Conservation (phyloP, 345 rosid species). For the Eucalyptus erythrocorys region DNA sequence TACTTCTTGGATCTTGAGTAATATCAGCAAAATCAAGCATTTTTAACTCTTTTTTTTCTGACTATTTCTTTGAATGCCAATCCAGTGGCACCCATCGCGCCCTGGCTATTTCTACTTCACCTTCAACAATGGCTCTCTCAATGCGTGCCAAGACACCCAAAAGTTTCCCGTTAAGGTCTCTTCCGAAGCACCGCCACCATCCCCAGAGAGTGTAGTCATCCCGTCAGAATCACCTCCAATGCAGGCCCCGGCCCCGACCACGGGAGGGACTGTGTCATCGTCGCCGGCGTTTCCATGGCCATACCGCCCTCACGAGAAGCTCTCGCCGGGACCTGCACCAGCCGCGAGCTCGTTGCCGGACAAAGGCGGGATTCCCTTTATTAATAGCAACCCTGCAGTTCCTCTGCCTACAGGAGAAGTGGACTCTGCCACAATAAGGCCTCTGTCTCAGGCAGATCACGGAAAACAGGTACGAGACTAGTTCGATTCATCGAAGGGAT, state of each 20-base stretch:
- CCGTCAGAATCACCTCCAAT: constrained; percentile 9
- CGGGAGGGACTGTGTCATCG: constrained; percentile 56
- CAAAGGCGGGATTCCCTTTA: constrained; percentile 71
- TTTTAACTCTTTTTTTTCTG: not conserved
- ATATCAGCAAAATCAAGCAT: not conserved
- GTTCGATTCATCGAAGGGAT: not conserved
- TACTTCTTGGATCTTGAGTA: not conserved
- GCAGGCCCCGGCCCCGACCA: constrained; percentile 33
- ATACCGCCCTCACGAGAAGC: constrained; percentile 47
- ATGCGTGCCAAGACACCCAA: constrained; percentile 37
- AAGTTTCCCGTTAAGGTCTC: constrained; percentile 57
- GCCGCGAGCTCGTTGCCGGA: constrained; percentile 33
- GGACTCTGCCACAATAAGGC: constrained; percentile 78
- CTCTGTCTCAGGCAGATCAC: constrained; percentile 44
- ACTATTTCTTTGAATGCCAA: not conserved
- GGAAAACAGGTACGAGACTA: constrained; percentile 20
- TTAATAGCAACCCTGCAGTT: constrained; percentile 90
- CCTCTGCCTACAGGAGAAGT: constrained; percentile 97
- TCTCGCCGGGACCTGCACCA: constrained; percentile 58
- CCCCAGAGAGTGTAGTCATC: constrained; percentile 5
- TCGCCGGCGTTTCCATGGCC: constrained; percentile 87
- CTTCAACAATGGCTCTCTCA: constrained; percentile 59
- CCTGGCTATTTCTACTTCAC: constrained; percentile 80
- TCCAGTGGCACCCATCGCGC: constrained; percentile 88
- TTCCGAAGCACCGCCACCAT: not conserved